Conservation (phyloP, 139 green algal species). For the Haematococcus lacustris region DNA sequence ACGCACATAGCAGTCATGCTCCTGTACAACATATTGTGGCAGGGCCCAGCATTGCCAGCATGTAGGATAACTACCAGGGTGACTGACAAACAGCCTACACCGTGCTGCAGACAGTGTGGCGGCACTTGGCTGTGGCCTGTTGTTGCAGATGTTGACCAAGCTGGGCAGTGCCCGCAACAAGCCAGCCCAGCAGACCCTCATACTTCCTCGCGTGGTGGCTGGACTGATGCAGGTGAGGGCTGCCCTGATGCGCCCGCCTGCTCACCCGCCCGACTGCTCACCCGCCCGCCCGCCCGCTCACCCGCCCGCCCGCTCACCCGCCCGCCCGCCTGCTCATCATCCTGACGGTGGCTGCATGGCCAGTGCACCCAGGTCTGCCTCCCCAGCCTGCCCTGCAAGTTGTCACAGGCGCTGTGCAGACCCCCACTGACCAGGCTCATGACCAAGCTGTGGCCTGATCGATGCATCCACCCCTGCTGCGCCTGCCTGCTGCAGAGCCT, state of each 20-base stretch:
- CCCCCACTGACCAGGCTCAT: background rate
- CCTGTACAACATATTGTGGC: too few relatives aligned
- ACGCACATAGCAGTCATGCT: too few relatives aligned
- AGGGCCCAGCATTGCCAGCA: too few relatives aligned
- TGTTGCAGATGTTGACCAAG: constrained; percentile 91
- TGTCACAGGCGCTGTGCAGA: background rate
- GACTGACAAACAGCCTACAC: too few relatives aligned
- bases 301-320: background rate
- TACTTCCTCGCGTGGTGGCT: constrained; percentile 48
- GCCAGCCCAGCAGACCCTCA: constrained; percentile 79
- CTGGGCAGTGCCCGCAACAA: constrained; percentile 76
- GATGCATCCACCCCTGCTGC: background rate
- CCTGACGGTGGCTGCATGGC: background rate
- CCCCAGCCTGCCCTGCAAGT: background rate
- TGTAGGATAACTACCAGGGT: too few relatives aligned
- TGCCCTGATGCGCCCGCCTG: background rate
- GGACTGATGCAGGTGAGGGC: constrained; percentile 52
- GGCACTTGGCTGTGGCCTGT: too few relatives aligned
- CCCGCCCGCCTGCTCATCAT: background rate
- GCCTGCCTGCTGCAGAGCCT: constrained; percentile 37
- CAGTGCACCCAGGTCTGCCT: background rate
- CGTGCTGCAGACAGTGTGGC: too few relatives aligned
- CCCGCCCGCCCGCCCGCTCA: background rate
- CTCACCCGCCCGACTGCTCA: background rate
- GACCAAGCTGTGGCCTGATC: background rate